Conservation (phyloP, 2,329 filamentous ascomycete genomes). For the Fusarium decemcellulare region DNA sequence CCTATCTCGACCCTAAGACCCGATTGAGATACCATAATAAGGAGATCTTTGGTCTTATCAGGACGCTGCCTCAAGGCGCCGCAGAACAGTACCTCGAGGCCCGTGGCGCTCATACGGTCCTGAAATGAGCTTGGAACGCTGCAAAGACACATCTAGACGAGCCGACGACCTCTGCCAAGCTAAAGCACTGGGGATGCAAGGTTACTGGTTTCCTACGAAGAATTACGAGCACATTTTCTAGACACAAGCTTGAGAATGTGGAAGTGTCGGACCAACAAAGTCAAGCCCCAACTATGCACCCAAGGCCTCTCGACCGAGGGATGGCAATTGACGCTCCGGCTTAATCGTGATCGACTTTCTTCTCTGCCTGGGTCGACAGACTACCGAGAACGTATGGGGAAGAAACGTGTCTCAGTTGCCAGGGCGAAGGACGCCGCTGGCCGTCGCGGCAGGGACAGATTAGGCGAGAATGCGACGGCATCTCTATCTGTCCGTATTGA, state of each 20-base stretch:
- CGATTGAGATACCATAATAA: conserved; percentile 92
- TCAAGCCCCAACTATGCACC: conserved; percentile 96
- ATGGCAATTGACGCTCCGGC: conserved; percentile 96
- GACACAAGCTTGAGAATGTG: conserved; percentile 19
- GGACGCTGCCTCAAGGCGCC: conserved; percentile 83
- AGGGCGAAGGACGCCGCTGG: conserved; percentile 61
- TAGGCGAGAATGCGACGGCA: neutral
- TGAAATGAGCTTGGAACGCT: conserved; percentile 74
- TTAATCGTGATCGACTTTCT: conserved; percentile 91
- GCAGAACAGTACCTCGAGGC: conserved; percentile 92
- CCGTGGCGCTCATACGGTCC: conserved; percentile 90
- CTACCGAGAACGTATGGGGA: conserved; percentile 84
- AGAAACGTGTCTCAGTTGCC: conserved; percentile 73
- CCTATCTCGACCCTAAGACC: conserved; percentile 96
- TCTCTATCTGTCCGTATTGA: conserved; percentile 11
- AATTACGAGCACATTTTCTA: conserved; percentile 21
- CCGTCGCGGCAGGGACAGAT: conserved; percentile 66
- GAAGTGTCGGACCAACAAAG: conserved; percentile 88
- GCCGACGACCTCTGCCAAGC: conserved; percentile 5
- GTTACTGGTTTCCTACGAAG: conserved; percentile 3
- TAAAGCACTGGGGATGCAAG: neutral
- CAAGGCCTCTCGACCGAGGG: conserved; percentile 80
- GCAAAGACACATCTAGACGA: conserved; percentile 7
- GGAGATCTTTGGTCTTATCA: conserved; percentile 90
- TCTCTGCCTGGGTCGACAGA: conserved; percentile 85